A percentile compares a stretch with the other conserved stretches of the same genome.
phyloP scores from a whole-genome alignment of 331 rosid genomes.

The Acacia concinna region DNA sequence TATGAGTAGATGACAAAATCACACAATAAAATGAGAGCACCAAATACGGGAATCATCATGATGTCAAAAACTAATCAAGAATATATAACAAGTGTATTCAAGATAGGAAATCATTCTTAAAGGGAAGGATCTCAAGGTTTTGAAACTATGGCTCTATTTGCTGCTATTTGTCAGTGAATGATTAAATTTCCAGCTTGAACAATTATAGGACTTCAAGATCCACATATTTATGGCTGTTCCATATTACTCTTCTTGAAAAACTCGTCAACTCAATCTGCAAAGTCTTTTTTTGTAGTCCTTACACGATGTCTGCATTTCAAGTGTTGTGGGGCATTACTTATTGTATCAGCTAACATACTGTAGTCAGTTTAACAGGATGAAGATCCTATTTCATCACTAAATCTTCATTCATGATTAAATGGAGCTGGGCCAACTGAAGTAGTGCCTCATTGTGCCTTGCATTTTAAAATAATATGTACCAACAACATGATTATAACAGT shows the following conservation, averaged over 20 bases:
- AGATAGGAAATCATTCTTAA: not conserved
- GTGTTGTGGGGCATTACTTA: slow-evolving; percentile 10
- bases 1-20: slow-evolving; percentile 7
- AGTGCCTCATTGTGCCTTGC: slow-evolving; percentile 11
- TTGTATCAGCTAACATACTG: slow-evolving; percentile 19
- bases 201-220: slow-evolving; percentile 15
- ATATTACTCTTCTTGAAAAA: not conserved
- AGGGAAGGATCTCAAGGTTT: slow-evolving; percentile 3
- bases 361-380: slow-evolving; percentile 14
- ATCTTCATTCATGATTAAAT: slow-evolving; percentile 11
- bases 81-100: not conserved
- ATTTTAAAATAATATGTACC: slow-evolving; percentile 14
- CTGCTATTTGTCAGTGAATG: slow-evolving; percentile 15
- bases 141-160: not conserved
- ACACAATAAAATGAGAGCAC: not conserved
- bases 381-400: slow-evolving; percentile 24
- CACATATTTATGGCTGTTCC: slow-evolving; percentile 17
- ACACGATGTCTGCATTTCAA: not conserved
- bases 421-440: slow-evolving; percentile 32
- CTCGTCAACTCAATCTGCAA: slow-evolving; percentile 8
- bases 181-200: slow-evolving; percentile 21
- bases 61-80: slow-evolving; percentile 23
- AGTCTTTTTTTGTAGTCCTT: not conserved
- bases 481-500: slow-evolving; percentile 9
- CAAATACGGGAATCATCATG: slow-evolving; percentile 7